Percentiles rank a stretch among this genome's conserved stretches.
These are phyloP conservation scores for Sporothrix pallida DNA, from an alignment of 2,329 filamentous ascomycete species.

Conservation along the genomic window DNA sequence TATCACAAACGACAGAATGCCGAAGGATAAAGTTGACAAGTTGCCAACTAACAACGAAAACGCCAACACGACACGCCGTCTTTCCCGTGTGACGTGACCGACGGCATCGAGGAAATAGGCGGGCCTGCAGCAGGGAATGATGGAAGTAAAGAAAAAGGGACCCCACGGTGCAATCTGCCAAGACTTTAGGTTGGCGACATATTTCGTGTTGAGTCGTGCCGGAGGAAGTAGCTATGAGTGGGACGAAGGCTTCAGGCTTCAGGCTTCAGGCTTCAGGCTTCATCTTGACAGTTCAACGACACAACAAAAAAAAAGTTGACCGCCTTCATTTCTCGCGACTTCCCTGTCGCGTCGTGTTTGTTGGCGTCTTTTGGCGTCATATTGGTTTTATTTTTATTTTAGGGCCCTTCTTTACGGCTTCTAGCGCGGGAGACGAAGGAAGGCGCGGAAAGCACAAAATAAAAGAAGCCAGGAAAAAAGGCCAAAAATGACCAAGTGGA, in stretches of 20 bases:
- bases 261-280: constrained; percentile 8
- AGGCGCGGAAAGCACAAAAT: constrained; percentile 3
- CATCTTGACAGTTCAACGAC: not conserved
- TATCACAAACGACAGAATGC: not conserved
- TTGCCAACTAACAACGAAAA: not conserved
- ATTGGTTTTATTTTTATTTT: constrained; percentile 7
- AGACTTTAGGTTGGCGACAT: not conserved
- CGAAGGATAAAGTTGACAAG: not conserved
- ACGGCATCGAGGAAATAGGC: constrained; percentile 8
- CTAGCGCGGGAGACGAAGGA: constrained; percentile 31
- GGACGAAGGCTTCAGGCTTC: not conserved
- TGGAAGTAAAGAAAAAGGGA: not conserved
- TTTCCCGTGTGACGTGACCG: constrained; percentile 10
- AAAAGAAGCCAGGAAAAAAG: not conserved
- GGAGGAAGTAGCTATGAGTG: not conserved
- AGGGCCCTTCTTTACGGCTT: constrained; percentile 35
- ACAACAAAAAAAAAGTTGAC: not conserved
- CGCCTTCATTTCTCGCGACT: constrained; percentile 3
- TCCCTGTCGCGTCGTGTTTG: constrained; percentile 8
- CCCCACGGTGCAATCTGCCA: constrained; percentile 11
- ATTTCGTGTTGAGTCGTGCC: constrained; percentile 1
- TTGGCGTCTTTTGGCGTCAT: not conserved
- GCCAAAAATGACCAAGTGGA: not conserved
- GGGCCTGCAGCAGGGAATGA: constrained; percentile 7
- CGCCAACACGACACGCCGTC: not conserved